phyloP scores from a whole-genome alignment of 306 rosid species.

The Malus asiatica region DNA sequence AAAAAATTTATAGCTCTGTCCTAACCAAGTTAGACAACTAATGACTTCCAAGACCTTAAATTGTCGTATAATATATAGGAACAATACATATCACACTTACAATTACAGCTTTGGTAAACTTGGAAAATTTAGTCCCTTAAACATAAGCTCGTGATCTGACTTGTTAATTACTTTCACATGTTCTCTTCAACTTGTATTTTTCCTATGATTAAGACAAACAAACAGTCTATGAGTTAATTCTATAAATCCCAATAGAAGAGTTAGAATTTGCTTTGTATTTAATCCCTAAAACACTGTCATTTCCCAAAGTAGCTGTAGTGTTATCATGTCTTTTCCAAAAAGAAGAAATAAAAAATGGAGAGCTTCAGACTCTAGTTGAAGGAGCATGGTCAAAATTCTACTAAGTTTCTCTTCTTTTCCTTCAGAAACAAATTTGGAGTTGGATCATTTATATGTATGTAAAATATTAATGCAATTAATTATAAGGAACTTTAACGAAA shows the following conservation, averaged over 20 bases:
- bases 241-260: background rate
- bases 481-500: too few relatives aligned
- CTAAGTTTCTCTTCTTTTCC: background rate
- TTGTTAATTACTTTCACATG: background rate
- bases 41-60: too few relatives aligned
- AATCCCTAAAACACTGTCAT: background rate
- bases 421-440: background rate
- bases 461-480: background rate
- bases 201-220: background rate
- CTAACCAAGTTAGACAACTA: too few relatives aligned
- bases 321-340: background rate
- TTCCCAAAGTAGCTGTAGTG: background rate
- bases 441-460: background rate
- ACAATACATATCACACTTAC: background rate
- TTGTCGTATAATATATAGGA: background rate
- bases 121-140: background rate
- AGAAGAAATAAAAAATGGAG: background rate
- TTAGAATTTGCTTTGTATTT: background rate
- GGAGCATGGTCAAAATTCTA: background rate
- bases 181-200: background rate
- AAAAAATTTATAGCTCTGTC: too few relatives aligned
- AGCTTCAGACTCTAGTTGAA: background rate
- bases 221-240: background rate
- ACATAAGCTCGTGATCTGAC: background rate
- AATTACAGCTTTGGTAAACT: background rate